phyloP scores from a whole-genome alignment of 2,329 filamentous ascomycete genomes.

The Amesomyces nigricolor region DNA sequence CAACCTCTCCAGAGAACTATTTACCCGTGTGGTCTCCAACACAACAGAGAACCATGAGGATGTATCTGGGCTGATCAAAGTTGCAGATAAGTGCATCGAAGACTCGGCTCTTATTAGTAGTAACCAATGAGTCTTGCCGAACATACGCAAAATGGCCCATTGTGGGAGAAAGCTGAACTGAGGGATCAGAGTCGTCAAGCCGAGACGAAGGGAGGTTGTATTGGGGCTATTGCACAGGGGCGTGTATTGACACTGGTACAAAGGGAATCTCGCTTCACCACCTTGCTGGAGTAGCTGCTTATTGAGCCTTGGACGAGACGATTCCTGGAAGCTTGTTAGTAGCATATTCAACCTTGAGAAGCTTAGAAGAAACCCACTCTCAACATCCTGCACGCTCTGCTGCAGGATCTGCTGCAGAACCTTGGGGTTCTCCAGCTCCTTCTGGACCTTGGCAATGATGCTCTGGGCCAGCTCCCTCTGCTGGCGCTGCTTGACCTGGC shows the following conservation, averaged over 20 bases:
- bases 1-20: no score
- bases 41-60: no score
- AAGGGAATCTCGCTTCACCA: constrained; percentile 42
- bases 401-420: constrained; percentile 94
- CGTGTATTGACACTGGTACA: constrained; percentile 52
- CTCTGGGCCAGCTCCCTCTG: constrained; percentile 90
- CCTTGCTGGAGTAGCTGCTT: constrained; percentile 35
- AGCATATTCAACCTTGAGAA: constrained; percentile 28
- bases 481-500: constrained; percentile 97
- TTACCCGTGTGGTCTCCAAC: no score
- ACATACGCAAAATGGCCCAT: no score
- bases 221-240: constrained; percentile 55
- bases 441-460: constrained; percentile 95
- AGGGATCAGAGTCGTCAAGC: neutral
- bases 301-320: constrained; percentile 58
- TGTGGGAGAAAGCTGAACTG: no score
- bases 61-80: no score
- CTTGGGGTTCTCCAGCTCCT: constrained; percentile 98
- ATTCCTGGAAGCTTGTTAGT: constrained; percentile 46
- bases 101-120: no score
- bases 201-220: constrained; percentile 29
- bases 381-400: constrained; percentile 92
- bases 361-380: constrained; percentile 57
- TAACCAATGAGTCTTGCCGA: no score
- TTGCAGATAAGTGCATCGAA: no score